phyloP scores from a whole-genome alignment of 371 early-diverging fungal genomes.

The Hamiltosporidium tvaerminnensis region DNA sequence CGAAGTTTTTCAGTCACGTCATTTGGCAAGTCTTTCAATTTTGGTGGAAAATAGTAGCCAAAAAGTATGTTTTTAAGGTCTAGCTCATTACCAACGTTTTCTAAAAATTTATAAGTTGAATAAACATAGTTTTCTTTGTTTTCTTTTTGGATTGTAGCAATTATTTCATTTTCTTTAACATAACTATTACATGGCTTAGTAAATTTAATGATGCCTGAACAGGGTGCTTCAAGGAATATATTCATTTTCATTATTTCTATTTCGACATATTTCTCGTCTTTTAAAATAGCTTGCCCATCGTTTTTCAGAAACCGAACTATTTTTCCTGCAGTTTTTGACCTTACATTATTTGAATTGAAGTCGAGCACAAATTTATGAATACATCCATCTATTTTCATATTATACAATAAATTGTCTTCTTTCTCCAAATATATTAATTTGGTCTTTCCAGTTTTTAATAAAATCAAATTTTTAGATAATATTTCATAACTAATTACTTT shows the following conservation, averaged over 20 bases:
- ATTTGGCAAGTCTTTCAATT: no score
- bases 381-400: slow-evolving; percentile 71
- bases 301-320: slow-evolving; percentile 72
- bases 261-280: slow-evolving; percentile 78
- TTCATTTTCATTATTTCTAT: slow-evolving; percentile 99
- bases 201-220: slow-evolving; percentile 5
- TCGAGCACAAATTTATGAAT: slow-evolving; percentile 77
- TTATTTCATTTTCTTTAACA: slow-evolving; percentile 60
- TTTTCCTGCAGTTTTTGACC: slow-evolving; percentile 84
- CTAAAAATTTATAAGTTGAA: no score
- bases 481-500: slow-evolving; percentile 64
- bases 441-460: slow-evolving; percentile 65
- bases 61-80: no score
- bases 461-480: slow-evolving; percentile 74
- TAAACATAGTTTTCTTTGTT: neutral
- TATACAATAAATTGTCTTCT: slow-evolving; percentile 64
- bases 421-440: slow-evolving; percentile 73
- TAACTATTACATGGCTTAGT: slow-evolving; percentile 55
- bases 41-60: no score
- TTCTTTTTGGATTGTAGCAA: slow-evolving; percentile 55
- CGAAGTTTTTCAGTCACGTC: no score
- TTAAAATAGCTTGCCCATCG: slow-evolving; percentile 68
- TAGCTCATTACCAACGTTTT: no score
- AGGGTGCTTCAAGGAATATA: slow-evolving; percentile 61
- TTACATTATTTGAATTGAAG: slow-evolving; percentile 75